Evolutionary conservation across 1,139 yeast genomes (phyloP).

Genomic region (Magnusiomyces suaveolens): DNA sequence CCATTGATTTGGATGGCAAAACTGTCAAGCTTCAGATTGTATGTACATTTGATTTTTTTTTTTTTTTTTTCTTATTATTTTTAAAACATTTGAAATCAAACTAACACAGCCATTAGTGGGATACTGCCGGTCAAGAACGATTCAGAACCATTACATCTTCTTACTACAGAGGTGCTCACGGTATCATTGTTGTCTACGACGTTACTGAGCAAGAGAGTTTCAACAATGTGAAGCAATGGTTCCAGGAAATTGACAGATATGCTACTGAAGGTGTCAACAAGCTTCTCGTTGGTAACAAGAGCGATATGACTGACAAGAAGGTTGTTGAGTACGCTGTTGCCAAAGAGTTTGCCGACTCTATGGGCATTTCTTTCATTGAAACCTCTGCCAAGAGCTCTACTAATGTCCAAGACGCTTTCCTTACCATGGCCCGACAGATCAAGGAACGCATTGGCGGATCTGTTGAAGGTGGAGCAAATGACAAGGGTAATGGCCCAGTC

Average conservation of each 20-base stretch:
- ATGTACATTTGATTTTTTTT: too few species aligned
- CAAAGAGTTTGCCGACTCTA: constrained; percentile 93
- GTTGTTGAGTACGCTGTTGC: constrained; percentile 95
- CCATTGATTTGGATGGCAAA: constrained; percentile 92
- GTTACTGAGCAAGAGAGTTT: constrained; percentile 97
- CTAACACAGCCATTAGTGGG: constrained; percentile 47
- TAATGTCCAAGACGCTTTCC: constrained; percentile 95
- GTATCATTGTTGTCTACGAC: constrained; percentile 94
- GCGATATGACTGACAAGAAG: constrained; percentile 87
- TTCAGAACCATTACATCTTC: constrained; percentile 96
- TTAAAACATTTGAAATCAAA: not conserved
- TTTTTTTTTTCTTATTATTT: not conserved
- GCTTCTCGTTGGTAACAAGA: constrained; percentile 91
- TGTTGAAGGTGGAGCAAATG: constrained; percentile 41
- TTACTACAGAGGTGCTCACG: constrained; percentile 97
- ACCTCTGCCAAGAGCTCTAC: constrained; percentile 94
- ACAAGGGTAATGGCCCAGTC: constrained; percentile 61
- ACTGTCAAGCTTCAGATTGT: constrained; percentile 87
- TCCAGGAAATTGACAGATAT: constrained; percentile 95
- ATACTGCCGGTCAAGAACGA: constrained; percentile 97
- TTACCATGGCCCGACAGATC: constrained; percentile 97
- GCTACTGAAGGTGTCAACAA: constrained; percentile 97
- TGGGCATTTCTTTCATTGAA: constrained; percentile 92
- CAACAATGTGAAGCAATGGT: constrained; percentile 96
- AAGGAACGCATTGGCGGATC: constrained; percentile 88